A percentile compares a stretch with the other conserved stretches of the same genome.
These are phyloP conservation scores for Porogramme epimiltina DNA, from an alignment of 1,284 basidiomycete species.

Conservation along the genomic window DNA sequence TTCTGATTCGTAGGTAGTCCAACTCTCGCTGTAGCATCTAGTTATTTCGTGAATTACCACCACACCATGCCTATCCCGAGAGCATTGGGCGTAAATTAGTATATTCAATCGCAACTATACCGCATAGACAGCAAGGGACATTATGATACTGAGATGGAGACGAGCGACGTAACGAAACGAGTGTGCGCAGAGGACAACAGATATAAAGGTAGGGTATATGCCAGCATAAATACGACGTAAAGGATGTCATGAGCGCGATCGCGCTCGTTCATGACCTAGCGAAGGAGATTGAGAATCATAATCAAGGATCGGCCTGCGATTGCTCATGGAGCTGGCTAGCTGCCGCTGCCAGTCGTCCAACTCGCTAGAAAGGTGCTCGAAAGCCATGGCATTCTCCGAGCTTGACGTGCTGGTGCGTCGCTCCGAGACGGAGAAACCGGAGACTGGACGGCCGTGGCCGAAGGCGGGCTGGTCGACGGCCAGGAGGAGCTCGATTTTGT, in stretches of 20 bases:
- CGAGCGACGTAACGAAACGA: conserved; percentile 51
- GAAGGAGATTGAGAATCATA: conserved; percentile 50
- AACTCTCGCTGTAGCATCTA: conserved; percentile 26
- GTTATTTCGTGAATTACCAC: background rate
- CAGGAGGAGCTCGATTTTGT: conserved; percentile 84
- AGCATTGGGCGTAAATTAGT: conserved; percentile 18
- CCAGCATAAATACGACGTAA: conserved; percentile 32
- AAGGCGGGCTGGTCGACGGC: conserved; percentile 81
- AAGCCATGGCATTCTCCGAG: conserved; percentile 77
- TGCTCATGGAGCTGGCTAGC: conserved; percentile 74
- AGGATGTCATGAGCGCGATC: conserved; percentile 65
- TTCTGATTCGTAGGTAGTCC: conserved; percentile 23
- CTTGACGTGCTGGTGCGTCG: conserved; percentile 74
- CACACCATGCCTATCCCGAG: background rate
- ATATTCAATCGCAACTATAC: conserved; percentile 27
- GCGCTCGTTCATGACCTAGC: conserved; percentile 53
- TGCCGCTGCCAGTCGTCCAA: conserved; percentile 84
- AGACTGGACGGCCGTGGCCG: conserved; percentile 61
- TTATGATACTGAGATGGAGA: conserved; percentile 40
- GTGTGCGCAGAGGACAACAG: conserved; percentile 36
- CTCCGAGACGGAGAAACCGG: conserved; percentile 51
- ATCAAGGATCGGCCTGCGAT: conserved; percentile 68
- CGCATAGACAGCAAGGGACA: conserved; percentile 33
- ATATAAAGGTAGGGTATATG: conserved; percentile 35
- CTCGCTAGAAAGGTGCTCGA: conserved; percentile 75